Percentiles rank a stretch among this genome's conserved stretches.
Evolutionary conservation across 345 rosid species (phyloP).

Genomic region (Sonneratia caseolaris): DNA sequence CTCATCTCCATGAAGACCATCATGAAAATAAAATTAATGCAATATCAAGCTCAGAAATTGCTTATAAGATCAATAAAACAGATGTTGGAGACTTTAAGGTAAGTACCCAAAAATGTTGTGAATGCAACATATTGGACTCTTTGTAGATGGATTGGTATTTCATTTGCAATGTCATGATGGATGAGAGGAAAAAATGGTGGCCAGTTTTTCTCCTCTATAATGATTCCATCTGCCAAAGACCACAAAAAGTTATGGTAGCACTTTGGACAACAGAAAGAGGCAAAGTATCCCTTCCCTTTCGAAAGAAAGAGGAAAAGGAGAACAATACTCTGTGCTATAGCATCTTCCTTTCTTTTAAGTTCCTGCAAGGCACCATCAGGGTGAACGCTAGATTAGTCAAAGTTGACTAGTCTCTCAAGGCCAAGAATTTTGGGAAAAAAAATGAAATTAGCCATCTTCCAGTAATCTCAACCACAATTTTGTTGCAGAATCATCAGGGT

Average conservation of each 20-base stretch:
- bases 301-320: neutral
- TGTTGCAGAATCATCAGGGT: neutral
- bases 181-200: conserved; percentile 88
- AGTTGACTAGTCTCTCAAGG: neutral
- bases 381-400: neutral
- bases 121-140: conserved; percentile 79
- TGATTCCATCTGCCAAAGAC: conserved; percentile 74
- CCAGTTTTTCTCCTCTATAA: conserved; percentile 91
- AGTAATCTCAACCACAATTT: neutral
- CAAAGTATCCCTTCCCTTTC: neutral
- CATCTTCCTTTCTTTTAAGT: conserved; percentile 81
- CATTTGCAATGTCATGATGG: conserved; percentile 89
- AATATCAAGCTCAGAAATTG: neutral
- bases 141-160: conserved; percentile 92
- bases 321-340: conserved; percentile 42
- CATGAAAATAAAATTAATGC: neutral
- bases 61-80: neutral
- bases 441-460: neutral
- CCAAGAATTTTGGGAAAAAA: neutral
- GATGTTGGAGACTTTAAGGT: neutral
- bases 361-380: conserved; percentile 41
- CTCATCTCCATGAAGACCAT: neutral
- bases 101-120: conserved; percentile 73
- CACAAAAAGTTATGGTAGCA: neutral
- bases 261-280: neutral